These are phyloP conservation scores for Pharus latifolius DNA, from an alignment of 176 grass and related monocot species.

Conservation along the genomic window DNA sequence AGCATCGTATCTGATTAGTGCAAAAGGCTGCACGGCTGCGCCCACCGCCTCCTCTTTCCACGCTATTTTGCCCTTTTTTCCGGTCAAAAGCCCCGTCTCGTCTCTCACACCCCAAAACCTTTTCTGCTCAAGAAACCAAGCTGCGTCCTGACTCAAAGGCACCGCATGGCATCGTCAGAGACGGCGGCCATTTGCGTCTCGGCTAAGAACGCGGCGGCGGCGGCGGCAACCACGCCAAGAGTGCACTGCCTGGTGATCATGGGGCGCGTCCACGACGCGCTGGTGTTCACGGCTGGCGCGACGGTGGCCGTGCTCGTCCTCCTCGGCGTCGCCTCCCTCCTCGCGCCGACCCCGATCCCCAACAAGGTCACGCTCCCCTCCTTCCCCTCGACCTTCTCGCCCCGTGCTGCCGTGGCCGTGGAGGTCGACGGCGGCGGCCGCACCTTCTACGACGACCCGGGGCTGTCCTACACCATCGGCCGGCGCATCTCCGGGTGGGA, in stretches of 20 bases:
- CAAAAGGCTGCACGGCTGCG: no score
- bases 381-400: neutral
- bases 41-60: no score
- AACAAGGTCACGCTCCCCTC: slow-evolving; percentile 3
- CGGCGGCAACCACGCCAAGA: neutral
- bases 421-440: neutral
- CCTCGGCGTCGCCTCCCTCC: slow-evolving; percentile 1
- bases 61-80: no score
- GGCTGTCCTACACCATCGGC: slow-evolving; percentile 34
- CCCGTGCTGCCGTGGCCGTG: neutral
- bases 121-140: no score
- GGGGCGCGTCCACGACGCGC: slow-evolving; percentile 7
- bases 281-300: slow-evolving; percentile 55
- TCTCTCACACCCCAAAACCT: no score
- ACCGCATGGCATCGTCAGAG: slow-evolving; percentile 6
- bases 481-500: slow-evolving; percentile 44
- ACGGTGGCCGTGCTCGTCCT: slow-evolving; percentile 31
- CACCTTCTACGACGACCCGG: slow-evolving; percentile 64
- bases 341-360: neutral
- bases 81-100: no score
- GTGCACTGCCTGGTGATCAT: neutral
- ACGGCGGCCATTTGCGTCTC: neutral
- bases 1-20: no score
- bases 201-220: neutral
- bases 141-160: no score